A percentile compares a stretch with the other conserved stretches of the same genome.
Conservation (phyloP, 1,284 basidiomycete species). For the Microbotryum violaceum region DNA sequence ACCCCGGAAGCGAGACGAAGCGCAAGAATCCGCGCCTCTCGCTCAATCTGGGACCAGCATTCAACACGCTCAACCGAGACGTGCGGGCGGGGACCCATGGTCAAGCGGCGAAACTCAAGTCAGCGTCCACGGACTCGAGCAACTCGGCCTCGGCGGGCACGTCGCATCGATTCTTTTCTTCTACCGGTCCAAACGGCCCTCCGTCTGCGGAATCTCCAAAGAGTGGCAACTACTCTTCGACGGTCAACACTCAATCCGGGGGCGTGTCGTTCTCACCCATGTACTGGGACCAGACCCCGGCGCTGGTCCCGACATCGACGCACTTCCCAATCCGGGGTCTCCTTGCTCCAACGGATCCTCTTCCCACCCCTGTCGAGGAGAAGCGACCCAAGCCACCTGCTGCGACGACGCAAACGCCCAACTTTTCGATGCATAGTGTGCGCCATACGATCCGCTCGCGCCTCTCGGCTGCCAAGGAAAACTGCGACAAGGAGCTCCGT, state of each 20-base stretch:
- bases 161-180: not conserved
- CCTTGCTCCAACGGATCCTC: not conserved
- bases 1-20: conserved; percentile 9
- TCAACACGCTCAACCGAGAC: conserved; percentile 16
- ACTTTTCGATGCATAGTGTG: conserved; percentile 56
- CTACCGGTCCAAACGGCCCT: not conserved
- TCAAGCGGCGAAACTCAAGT: not conserved
- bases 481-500: conserved; percentile 89
- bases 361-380: not conserved
- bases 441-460: conserved; percentile 86
- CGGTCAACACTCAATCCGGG: not conserved
- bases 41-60: conserved; percentile 32
- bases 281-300: conserved; percentile 34
- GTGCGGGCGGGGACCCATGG: not conserved
- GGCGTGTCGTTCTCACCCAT: conserved; percentile 18
- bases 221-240: conserved; percentile 11
- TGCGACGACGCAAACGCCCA: conserved; percentile 6
- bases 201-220: not conserved
- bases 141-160: not conserved
- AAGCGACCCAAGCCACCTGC: conserved; percentile 4
- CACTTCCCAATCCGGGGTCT: conserved; percentile 12
- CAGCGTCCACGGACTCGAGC: not conserved
- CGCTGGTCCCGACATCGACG: conserved; percentile 26
- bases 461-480: conserved; percentile 84
- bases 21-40: conserved; percentile 35